phyloP scores from a whole-genome alignment of 352 stramenopile genomes.

The Globisporangium cylindrosporum region DNA sequence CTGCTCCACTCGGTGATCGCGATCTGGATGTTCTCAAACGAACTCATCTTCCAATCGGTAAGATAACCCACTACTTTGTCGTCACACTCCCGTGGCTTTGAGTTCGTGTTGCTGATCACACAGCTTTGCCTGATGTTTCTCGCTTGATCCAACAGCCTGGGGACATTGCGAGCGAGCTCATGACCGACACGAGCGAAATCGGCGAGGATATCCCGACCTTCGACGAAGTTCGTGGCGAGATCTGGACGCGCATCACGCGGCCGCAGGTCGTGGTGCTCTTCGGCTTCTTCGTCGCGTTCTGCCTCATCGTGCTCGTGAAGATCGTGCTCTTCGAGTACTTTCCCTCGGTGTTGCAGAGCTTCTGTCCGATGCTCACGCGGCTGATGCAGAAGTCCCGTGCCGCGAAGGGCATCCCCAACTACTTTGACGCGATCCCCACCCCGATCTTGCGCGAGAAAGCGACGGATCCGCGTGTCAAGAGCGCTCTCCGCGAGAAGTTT shows the following conservation, averaged over 20 bases:
- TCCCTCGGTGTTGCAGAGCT: constrained; percentile 47
- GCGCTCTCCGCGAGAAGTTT: constrained; percentile 44
- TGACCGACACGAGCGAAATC: constrained; percentile 5
- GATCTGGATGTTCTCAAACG: constrained; percentile 88
- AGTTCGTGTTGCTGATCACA: background rate
- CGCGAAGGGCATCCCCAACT: constrained; percentile 72
- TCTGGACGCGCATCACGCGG: constrained; percentile 60
- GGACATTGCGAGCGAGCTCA: constrained; percentile 20
- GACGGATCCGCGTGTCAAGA: constrained; percentile 24
- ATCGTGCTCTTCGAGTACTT: constrained; percentile 71
- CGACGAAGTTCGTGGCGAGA: constrained; percentile 29
- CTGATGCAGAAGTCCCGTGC: constrained; percentile 56
- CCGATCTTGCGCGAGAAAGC: constrained; percentile 56
- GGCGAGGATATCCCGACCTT: constrained; percentile 68
- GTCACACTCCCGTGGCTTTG: background rate
- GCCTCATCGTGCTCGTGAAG: constrained; percentile 44
- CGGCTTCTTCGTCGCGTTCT: constrained; percentile 58
- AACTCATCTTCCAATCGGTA: constrained; percentile 77
- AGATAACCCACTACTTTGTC: background rate
- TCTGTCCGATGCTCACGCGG: constrained; percentile 51
- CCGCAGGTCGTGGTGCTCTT: constrained; percentile 79
- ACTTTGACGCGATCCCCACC: constrained; percentile 79
- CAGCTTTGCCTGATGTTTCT: no score
- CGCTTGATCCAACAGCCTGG: constrained; percentile 4
- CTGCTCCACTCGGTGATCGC: constrained; percentile 68